Base-by-base conservation (phyloP, 208 protist genomes). In the Acanthamoeba triangularis region DNA sequence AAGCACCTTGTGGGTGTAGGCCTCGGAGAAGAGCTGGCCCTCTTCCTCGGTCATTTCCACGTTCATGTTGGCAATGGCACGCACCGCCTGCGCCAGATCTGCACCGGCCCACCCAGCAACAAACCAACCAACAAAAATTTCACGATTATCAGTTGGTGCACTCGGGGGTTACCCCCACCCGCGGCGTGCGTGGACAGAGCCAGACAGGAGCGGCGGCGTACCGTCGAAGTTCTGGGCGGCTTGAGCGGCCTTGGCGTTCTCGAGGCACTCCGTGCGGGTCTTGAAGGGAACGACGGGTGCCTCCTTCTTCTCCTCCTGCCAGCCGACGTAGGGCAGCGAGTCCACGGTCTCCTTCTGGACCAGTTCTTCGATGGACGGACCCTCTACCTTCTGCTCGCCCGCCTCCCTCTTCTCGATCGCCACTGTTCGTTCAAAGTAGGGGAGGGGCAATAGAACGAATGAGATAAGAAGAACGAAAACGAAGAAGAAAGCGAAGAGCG, bases 371-470 rank as follows among this genome's bases (percentile, higher is more conserved):
- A 90, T 90, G 13, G 82, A 52, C 33, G 82, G 82, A 5, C 52
- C 82, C 30, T 90, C n/a, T 0, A 47, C 30, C 52, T 47, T 33
- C 47, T 35, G 16, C 52, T 90, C 82, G 0, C 82, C 82, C 1
- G 82, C n/a, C 25, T 90, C 82, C 25, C 82, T 59, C 82, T 90
- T 90, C 37, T 90, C 82, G 54, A 90, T 90, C 20, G 82, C 82
- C 28, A 90, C 74, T 82, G 74, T 35, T 30, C n/a, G 25, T 4
- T 2, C 63, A 69, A 69, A 1, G 20, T 6, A 7, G 28, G 69
- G 7, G 20, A n/a, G 56, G 11, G 56, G 28, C 61, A 67, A 67
- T 8, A 1, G 2, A 63, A 18, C 56, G 14, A 63, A 63, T 28
- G 14, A 63, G 23, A 18, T 3, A 25, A 28, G 2, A 28, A 18